A percentile compares a stretch with the other conserved stretches of the same genome.
These are phyloP conservation scores for Mikania micrantha DNA, from an alignment of 129 eudicot genomes.

Conservation along the genomic window DNA sequence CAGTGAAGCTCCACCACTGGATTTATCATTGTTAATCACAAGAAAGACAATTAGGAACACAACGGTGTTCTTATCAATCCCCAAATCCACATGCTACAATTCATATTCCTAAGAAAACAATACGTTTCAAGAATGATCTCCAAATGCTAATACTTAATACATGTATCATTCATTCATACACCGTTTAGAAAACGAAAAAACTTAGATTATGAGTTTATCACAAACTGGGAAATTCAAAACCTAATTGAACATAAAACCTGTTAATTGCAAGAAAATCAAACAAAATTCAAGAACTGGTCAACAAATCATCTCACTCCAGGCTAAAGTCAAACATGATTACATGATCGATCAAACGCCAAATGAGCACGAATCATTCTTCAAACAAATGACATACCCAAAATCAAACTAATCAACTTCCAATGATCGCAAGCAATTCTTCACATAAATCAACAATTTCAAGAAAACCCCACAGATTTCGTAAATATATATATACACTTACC, in stretches of 20 bases:
- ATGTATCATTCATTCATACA: background rate
- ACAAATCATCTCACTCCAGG: too few relatives aligned
- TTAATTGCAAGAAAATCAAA: background rate
- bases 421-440: background rate
- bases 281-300: background rate
- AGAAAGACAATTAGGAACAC: background rate
- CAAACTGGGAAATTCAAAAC: background rate
- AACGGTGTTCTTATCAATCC: background rate
- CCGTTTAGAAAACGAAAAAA: background rate
- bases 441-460: background rate
- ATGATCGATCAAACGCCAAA: background rate
- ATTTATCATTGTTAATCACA: background rate
- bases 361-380: background rate
- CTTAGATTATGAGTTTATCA: background rate
- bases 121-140: background rate
- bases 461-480: background rate
- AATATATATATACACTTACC: background rate
- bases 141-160: background rate
- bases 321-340: constrained; percentile 18
- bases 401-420: background rate
- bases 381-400: background rate
- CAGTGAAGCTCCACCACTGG: too few relatives aligned
- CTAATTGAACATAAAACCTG: background rate
- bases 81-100: background rate
- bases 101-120: background rate